Evolutionary conservation across 371 early-diverging fungal genomes (phyloP).

Genomic region (Rhizopus arrhizus): DNA sequence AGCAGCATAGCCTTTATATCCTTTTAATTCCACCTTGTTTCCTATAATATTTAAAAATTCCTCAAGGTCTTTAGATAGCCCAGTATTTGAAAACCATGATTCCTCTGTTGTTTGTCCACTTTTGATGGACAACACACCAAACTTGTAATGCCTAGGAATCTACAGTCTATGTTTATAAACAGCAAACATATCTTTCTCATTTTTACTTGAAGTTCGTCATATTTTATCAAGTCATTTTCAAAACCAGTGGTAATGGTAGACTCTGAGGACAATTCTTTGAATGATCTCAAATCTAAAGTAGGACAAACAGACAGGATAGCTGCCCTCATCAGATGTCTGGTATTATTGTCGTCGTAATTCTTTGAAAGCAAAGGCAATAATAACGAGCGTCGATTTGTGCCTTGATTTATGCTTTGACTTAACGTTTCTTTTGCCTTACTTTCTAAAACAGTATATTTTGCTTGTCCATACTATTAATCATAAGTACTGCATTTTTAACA

Average conservation of each 20-base stretch:
- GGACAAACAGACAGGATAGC: slow-evolving; percentile 36
- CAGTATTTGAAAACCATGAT: slow-evolving; percentile 73
- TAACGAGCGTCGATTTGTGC: slow-evolving; percentile 16
- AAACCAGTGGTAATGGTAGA: slow-evolving; percentile 51
- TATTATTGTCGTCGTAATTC: slow-evolving; percentile 6
- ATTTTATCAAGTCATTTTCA: slow-evolving; percentile 59
- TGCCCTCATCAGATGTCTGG: slow-evolving; percentile 31
- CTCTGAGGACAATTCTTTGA: slow-evolving; percentile 49
- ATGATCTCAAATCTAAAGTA: slow-evolving; percentile 36
- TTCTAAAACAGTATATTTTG: neutral
- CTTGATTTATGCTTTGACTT: neutral
- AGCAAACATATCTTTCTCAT: slow-evolving; percentile 17
- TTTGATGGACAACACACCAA: slow-evolving; percentile 72
- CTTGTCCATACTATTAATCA: neutral
- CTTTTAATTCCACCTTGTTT: slow-evolving; percentile 68
- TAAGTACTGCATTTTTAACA: neutral
- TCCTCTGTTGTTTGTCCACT: slow-evolving; percentile 75
- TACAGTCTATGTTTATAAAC: slow-evolving; percentile 22
- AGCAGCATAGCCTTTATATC: slow-evolving; percentile 80
- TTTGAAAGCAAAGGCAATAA: slow-evolving; percentile 6
- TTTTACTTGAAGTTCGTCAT: slow-evolving; percentile 54
- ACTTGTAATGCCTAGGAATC: slow-evolving; percentile 78
- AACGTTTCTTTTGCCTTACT: neutral
- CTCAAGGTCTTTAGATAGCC: slow-evolving; percentile 60
- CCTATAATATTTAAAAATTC: slow-evolving; percentile 75